A percentile compares a stretch with the other conserved stretches of the same genome.
These are phyloP conservation scores for Peterozyma xylosa DNA, from an alignment of 805 yeast species.

Conservation along the genomic window DNA sequence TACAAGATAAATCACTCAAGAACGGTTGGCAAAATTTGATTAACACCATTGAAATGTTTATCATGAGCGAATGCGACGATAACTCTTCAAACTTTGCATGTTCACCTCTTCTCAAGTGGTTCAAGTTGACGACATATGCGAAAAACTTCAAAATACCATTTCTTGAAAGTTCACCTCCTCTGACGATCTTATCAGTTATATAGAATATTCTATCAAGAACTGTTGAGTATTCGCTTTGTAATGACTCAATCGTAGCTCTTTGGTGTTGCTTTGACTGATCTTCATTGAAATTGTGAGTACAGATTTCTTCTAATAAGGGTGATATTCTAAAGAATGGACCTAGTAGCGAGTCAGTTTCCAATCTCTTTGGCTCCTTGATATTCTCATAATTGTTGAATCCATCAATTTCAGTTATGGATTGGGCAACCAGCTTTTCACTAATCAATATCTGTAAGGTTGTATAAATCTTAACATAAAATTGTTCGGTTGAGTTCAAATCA, in stretches of 20 bases:
- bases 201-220: slow-evolving; percentile 57
- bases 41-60: slow-evolving; percentile 62
- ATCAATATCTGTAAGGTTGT: slow-evolving; percentile 52
- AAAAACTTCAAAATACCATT: slow-evolving; percentile 58
- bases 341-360: slow-evolving; percentile 56
- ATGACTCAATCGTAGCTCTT: slow-evolving; percentile 44
- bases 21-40: slow-evolving; percentile 79
- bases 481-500: slow-evolving; percentile 39
- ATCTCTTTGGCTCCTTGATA: slow-evolving; percentile 36
- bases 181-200: slow-evolving; percentile 64
- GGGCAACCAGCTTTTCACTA: slow-evolving; percentile 53
- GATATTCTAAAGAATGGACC: slow-evolving; percentile 77
- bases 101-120: slow-evolving; percentile 82
- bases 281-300: slow-evolving; percentile 35
- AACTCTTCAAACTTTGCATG: slow-evolving; percentile 63
- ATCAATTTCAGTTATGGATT: slow-evolving; percentile 47
- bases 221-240: slow-evolving; percentile 57
- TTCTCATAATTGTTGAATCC: slow-evolving; percentile 39
- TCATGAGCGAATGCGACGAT: slow-evolving; percentile 76
- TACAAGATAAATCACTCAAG: slow-evolving; percentile 47
- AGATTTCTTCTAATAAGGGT: slow-evolving; percentile 53
- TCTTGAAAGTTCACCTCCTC: slow-evolving; percentile 66
- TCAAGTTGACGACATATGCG: slow-evolving; percentile 66
- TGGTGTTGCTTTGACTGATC: slow-evolving; percentile 33
- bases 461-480: slow-evolving; percentile 41